These are phyloP conservation scores for Kwoniella botswanensis DNA, from an alignment of 768 basidiomycete genomes.

Conservation along the genomic window DNA sequence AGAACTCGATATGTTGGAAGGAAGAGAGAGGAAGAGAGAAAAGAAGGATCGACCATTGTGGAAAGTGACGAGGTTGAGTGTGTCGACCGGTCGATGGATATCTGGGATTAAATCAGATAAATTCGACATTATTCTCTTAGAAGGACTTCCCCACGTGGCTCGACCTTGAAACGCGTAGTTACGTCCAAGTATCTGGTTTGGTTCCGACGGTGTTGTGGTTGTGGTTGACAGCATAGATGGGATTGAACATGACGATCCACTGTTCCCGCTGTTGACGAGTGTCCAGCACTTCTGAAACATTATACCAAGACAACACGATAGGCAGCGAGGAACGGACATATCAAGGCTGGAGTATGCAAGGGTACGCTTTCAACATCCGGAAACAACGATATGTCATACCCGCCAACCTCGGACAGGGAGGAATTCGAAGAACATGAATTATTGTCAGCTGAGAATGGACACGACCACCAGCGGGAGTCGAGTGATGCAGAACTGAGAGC, in stretches of 20 bases:
- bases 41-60: background rate
- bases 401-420: conserved; percentile 21
- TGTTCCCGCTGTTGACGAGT: background rate
- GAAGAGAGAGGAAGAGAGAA: background rate
- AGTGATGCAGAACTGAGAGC: conserved; percentile 3
- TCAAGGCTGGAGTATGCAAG: background rate
- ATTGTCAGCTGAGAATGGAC: conserved; percentile 9
- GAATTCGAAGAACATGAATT: conserved; percentile 20
- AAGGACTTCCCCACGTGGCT: background rate
- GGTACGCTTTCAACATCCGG: background rate
- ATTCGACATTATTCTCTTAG: conserved; percentile 4
- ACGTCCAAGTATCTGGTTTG: background rate
- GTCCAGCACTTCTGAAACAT: background rate
- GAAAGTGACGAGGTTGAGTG: background rate
- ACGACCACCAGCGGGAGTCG: background rate
- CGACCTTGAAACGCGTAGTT: background rate
- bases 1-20: background rate
- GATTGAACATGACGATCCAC: background rate
- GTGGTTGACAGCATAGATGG: background rate
- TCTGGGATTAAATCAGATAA: conserved; percentile 8
- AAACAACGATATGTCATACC: conserved; percentile 39
- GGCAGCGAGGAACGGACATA: background rate
- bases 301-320: background rate
- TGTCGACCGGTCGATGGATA: background rate
- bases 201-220: conserved; percentile 10